phyloP scores from a whole-genome alignment of 2,329 filamentous ascomycete species.

The Fusarium floridanum region DNA sequence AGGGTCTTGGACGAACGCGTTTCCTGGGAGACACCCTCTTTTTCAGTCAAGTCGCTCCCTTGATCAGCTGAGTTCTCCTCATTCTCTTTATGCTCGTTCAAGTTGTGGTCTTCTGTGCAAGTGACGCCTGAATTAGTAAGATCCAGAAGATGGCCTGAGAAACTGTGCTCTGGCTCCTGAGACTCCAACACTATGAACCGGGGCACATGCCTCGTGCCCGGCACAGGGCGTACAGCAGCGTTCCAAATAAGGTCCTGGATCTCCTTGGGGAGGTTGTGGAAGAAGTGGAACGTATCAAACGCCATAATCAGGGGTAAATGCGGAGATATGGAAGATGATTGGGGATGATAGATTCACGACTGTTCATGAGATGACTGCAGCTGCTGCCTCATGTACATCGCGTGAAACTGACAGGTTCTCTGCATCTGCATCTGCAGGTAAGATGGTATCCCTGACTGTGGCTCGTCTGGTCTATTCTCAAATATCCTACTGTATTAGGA shows the following conservation, averaged over 20 bases:
- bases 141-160: background rate
- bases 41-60: fast-evolving
- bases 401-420: background rate
- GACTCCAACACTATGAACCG: slow-evolving; percentile 20
- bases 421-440: background rate
- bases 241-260: slow-evolving; percentile 29
- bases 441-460: background rate
- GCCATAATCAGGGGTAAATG: background rate
- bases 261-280: slow-evolving; percentile 15
- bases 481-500: background rate
- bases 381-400: background rate
- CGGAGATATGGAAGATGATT: background rate
- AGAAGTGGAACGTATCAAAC: slow-evolving; percentile 7
- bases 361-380: background rate
- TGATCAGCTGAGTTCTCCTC: background rate
- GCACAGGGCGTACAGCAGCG: slow-evolving; percentile 13
- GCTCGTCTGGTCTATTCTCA: background rate
- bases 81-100: background rate
- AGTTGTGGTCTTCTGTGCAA: background rate
- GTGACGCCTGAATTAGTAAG: background rate
- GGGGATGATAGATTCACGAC: background rate
- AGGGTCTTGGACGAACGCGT: background rate
- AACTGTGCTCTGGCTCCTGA: background rate
- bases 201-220: slow-evolving; percentile 21
- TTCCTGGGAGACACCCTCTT: background rate